phyloP scores from a whole-genome alignment of 257 asterid genomes.

The Coffea eugenioides region DNA sequence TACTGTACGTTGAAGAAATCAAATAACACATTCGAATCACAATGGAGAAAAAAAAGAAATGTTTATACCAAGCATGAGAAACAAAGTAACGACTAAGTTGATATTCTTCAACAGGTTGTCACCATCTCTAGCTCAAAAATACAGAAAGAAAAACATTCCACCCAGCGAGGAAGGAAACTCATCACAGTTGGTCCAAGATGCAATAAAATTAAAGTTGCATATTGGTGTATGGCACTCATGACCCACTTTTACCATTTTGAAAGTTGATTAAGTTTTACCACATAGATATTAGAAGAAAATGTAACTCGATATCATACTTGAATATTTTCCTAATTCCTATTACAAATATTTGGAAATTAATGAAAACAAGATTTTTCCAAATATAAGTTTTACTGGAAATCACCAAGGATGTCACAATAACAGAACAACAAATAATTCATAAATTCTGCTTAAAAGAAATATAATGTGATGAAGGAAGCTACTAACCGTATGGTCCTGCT shows the following conservation, averaged over 20 bases:
- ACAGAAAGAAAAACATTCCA: not conserved
- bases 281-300: not conserved
- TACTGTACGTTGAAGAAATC: not conserved
- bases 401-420: not conserved
- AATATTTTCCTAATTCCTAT: not conserved
- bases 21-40: not conserved
- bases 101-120: not conserved
- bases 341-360: not conserved
- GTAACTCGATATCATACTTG: not conserved
- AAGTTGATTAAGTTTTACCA: not conserved
- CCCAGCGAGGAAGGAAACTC: not conserved
- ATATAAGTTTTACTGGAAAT: not conserved
- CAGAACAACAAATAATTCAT: not conserved
- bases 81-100: not conserved
- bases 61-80: not conserved
- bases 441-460: not conserved
- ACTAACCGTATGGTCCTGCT: conserved; percentile 25
- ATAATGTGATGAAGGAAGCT: not conserved
- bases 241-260: not conserved
- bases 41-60: not conserved
- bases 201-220: not conserved
- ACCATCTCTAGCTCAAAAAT: not conserved
- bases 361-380: not conserved
- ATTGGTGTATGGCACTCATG: not conserved
- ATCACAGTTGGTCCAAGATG: too few relatives aligned